phyloP scores from a whole-genome alignment of 2,329 filamentous ascomycete species.

The Hypomyces perniciosus region DNA sequence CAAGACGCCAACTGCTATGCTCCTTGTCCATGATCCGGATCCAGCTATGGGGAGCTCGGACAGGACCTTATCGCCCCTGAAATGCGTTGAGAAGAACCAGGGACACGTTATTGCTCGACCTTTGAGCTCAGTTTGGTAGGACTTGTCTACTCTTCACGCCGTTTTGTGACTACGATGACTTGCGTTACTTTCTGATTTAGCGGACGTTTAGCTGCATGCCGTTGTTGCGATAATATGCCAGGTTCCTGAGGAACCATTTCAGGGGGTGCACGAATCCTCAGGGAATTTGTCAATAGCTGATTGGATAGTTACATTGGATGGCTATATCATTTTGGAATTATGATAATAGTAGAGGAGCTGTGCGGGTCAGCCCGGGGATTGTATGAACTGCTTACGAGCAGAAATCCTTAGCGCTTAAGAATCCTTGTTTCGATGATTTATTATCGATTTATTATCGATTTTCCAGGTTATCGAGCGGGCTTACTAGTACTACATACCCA shows the following conservation, averaged over 20 bases:
- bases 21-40: constrained; percentile 11
- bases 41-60: constrained; percentile 2
- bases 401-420: too few species aligned
- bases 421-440: too few species aligned
- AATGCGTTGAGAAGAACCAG: constrained; percentile 13
- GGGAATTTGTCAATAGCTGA: too few species aligned
- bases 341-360: background rate
- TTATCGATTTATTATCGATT: too few species aligned
- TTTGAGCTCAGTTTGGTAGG: constrained; percentile 24
- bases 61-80: constrained; percentile 12
- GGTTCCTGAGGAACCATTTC: too few species aligned
- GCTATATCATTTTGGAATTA: background rate
- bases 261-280: too few species aligned
- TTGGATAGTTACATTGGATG: background rate
- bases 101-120: constrained; percentile 9
- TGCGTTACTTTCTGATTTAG: background rate
- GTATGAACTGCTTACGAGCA: too few species aligned
- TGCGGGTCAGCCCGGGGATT: too few species aligned
- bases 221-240: too few species aligned
- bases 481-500: too few species aligned
- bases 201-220: background rate
- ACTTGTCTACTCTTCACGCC: constrained; percentile 52
- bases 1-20: constrained; percentile 20
- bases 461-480: too few species aligned
- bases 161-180: background rate